Base-by-base conservation (phyloP, 257 asterid species). In the Nicotiana undulata region DNA sequence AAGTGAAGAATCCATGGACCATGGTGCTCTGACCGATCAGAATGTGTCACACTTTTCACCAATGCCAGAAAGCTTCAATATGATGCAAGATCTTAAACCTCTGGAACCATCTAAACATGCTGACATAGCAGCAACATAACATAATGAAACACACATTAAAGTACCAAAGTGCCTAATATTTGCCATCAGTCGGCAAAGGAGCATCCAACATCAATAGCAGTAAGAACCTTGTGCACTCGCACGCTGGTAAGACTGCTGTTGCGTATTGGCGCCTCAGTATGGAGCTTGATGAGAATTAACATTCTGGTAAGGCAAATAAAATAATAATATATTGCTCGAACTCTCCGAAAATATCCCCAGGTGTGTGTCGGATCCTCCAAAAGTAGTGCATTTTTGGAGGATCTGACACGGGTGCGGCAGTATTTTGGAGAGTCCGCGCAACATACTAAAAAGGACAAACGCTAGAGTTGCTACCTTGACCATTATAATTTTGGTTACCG, bases 161-260 rank as follows among this genome's bases (percentile, higher is more conserved):
- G 76, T 85, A 89, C 90, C 84, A 66, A 61, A 68, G 9, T 81
- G 77, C 76, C 76, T 56, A 53, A 79, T 76, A 68, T 9, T 22
- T 18, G 16, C 26, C 49, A 68, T 67, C 13, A 68, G 77, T 37
- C 8, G 24, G 56, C 55, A 24, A 40, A 8, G 76, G 20, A 51
- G 40, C 37, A 52, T 66, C 34, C 79, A 63, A 86, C 56, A 63
- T 88, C 88, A 89, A 82, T 88, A 85, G 28, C 13, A 83, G 84
- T 83, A 87, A 79, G 92, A 88, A 79, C 89, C 90, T 66, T 90
- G 89, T 59, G 31, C 31, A 28, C 31, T 28, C 31, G 3, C 3
- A 28, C 31, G 31, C 31, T 28, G 87, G 70, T 88, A 87, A 17
- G 92, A 82, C 63, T 59, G 2, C 4, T 59, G 31, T 22, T 59